Conservation (phyloP, 1,284 basidiomycete genomes). For the Kalmanozyma brasiliensis region DNA sequence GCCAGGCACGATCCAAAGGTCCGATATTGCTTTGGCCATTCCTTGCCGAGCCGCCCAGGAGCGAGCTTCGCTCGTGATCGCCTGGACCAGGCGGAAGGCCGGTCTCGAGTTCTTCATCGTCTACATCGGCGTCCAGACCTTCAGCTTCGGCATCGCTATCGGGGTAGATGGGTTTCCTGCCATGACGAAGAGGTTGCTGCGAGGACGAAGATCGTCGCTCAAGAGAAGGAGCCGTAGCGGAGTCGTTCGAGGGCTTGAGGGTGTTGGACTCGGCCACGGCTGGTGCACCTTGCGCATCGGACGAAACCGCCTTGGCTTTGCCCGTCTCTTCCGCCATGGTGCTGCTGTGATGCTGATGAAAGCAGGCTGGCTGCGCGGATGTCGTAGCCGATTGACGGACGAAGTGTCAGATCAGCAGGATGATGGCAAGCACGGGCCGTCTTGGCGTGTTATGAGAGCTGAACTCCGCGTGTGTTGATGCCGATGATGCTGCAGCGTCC, state of each 20-base stretch:
- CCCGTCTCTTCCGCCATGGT: slow-evolving; percentile 15
- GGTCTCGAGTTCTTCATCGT: slow-evolving; percentile 51
- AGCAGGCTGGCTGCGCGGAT: not conserved
- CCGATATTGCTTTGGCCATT: slow-evolving; percentile 10
- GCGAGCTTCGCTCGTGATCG: slow-evolving; percentile 40
- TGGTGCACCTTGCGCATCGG: slow-evolving; percentile 3
- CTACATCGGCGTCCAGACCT: slow-evolving; percentile 49
- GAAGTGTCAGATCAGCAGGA: no score
- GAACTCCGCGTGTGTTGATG: no score
- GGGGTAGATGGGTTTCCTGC: slow-evolving; percentile 52
- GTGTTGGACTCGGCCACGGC: slow-evolving; percentile 4
- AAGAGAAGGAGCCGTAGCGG: slow-evolving; percentile 20
- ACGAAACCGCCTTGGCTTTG: slow-evolving; percentile 4
- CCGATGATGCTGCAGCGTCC: no score
- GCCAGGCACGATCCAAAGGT: slow-evolving; percentile 41
- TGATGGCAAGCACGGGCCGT: slow-evolving; percentile 8
- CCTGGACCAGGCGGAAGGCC: slow-evolving; percentile 28
- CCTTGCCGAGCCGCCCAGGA: slow-evolving; percentile 23
- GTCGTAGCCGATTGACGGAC: no score
- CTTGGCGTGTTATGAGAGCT: no score
- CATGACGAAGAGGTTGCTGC: slow-evolving; percentile 45
- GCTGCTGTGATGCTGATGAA: not conserved
- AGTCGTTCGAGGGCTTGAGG: slow-evolving; percentile 14
- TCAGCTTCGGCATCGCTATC: slow-evolving; percentile 52
- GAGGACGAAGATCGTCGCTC: slow-evolving; percentile 37